Evolutionary conservation across 2,329 filamentous ascomycete genomes (phyloP), one percentile per base, ranked within the genome.

Genomic region (Dactylellina parvicollis): DNA sequence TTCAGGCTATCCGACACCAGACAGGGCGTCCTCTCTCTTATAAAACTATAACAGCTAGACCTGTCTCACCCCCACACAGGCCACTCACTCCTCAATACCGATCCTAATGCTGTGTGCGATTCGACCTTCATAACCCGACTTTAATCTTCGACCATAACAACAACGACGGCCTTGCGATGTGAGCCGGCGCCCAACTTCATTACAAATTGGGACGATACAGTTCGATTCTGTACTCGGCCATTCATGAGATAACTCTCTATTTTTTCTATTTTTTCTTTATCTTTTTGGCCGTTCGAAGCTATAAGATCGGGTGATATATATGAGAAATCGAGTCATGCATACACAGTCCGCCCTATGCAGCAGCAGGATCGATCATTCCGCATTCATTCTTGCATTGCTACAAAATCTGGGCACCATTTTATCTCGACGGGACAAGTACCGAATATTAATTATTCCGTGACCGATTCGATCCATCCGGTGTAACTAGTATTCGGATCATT

Each of bases 221-320:
- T 54, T 64, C 46, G 46, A 64, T 54, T 54, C 59, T 44, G 59
- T 44, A 52, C 46, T 8, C 7, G 59, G 34, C 47, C 59, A 44
- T 54, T 24, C n/a, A n/a, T n/a, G n/a, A n/a, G n/a, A 18, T 30
- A 44, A 7, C 20, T 3, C 9, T 18, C 14, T 18, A 14, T 2
- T 36, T 32, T 9, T 26, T 22, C 40, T 40, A 40, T 40, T 30
- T 44, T 30, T 18, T 2, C 2, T 28, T 5, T 2, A 12, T 30
- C 32, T 20, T 30, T 46, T 56, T 18, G 10, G 14, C 8, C 18
- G 4, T 20, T 20, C 18, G 49, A 10, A n/a, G n/a, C n/a, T n/a
- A n/a, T n/a, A n/a, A n/a, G n/a, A n/a, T n/a, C n/a, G n/a, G n/a
- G n/a, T n/a, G n/a, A n/a, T n/a, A 18, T 20, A 16, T 34, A 26